These are phyloP conservation scores for Crithidia brevicula DNA, from an alignment of 208 protist genomes.

Conservation along the genomic window DNA sequence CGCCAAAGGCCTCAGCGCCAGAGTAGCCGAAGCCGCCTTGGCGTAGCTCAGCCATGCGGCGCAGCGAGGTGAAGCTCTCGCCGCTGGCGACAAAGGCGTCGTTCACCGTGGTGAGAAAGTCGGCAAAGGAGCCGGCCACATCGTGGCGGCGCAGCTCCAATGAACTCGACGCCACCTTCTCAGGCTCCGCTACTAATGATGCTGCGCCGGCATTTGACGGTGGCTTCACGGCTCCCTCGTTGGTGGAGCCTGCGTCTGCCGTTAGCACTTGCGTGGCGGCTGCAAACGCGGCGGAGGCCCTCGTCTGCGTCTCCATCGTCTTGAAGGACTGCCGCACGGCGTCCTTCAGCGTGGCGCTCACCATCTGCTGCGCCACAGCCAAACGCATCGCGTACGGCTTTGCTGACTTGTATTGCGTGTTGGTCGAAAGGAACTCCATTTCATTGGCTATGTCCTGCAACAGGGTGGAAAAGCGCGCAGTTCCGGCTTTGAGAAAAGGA, in stretches of 20 bases:
- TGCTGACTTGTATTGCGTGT: conserved; percentile 79
- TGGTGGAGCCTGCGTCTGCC: not conserved
- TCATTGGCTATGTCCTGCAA: conserved; percentile 81
- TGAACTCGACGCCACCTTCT: no score
- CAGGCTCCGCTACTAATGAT: no score
- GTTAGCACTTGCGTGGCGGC: conserved; percentile 20
- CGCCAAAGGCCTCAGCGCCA: conserved; percentile 44
- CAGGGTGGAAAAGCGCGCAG: conserved; percentile 66
- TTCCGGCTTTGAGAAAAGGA: conserved; percentile 60
- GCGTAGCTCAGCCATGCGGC: conserved; percentile 77
- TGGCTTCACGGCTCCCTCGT: not conserved
- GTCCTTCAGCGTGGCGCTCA: conserved; percentile 50
- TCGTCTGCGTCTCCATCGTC: conserved; percentile 28
- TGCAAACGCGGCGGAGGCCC: conserved; percentile 27
- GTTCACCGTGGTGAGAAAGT: conserved; percentile 56
- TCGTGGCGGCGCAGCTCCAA: conserved; percentile 28
- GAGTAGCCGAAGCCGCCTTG: conserved; percentile 41
- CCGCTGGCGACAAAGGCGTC: conserved; percentile 50
- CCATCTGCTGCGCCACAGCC: conserved; percentile 61
- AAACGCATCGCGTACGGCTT: conserved; percentile 71
- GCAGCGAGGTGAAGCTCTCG: conserved; percentile 50
- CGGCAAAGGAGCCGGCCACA: conserved; percentile 32
- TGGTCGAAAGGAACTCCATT: conserved; percentile 73
- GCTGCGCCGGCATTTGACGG: no score
- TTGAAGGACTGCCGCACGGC: conserved; percentile 59